Evolutionary conservation across 176 grass and related monocot genomes (phyloP).

Genomic region (Bothriochloa decipiens): DNA sequence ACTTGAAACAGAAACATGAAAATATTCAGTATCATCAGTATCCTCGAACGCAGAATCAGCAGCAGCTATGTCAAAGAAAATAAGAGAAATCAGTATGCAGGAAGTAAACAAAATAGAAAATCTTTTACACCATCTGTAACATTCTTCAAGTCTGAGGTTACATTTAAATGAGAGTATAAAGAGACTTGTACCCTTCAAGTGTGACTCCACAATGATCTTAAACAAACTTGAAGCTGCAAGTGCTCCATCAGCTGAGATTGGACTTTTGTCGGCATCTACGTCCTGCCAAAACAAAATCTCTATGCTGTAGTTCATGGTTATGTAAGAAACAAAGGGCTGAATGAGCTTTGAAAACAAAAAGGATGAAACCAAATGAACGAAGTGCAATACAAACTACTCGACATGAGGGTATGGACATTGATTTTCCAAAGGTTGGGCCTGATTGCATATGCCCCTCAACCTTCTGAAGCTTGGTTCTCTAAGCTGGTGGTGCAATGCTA

Average conservation of each 20-base stretch:
- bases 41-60: conserved; percentile 96
- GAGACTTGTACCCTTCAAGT: conserved; percentile 77
- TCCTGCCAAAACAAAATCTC: conserved; percentile 49
- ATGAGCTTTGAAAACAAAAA: conserved; percentile 11
- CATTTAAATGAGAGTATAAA: conserved; percentile 37
- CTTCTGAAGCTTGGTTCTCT: neutral
- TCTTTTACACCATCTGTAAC: conserved; percentile 18
- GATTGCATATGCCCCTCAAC: neutral
- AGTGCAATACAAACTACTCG: conserved; percentile 12
- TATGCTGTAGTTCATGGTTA: conserved; percentile 16
- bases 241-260: conserved; percentile 71
- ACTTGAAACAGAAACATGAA: conserved; percentile 99
- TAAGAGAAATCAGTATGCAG: conserved; percentile 43
- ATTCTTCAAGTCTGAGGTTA: conserved; percentile 6
- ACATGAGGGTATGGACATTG: conserved; percentile 1
- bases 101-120: conserved; percentile 28
- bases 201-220: conserved; percentile 85
- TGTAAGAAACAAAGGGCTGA: conserved; percentile 14
- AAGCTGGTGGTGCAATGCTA: neutral
- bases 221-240: conserved; percentile 87
- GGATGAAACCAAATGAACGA: neutral
- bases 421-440: neutral
- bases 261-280: conserved; percentile 55
- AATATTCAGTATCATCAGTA: conserved; percentile 79
- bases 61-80: conserved; percentile 77